Base-by-base conservation (phyloP, 768 basidiomycete genomes). In the Paxillus rubicundulus region DNA sequence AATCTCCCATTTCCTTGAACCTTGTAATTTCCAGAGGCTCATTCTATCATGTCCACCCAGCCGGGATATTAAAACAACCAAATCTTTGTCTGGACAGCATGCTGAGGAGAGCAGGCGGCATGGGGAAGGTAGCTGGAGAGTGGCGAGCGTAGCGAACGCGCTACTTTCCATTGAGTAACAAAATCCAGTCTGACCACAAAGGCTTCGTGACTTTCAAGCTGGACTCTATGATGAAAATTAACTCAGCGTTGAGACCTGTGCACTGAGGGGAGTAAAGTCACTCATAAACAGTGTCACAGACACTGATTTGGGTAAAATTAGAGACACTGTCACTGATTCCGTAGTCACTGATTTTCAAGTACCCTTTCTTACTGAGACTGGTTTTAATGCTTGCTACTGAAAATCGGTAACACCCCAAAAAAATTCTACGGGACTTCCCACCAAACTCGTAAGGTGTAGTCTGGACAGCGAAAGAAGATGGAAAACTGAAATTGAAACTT, bases 71-170 rank as follows among this genome's bases (percentile, higher is more conserved):
- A 90, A 71, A 24, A 85, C 73, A 4, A 91, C 70, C 38, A 92
- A 74, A 68, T 92, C 90, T 67, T 92, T 92, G 72, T 92, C 90
- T 9, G 89, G 89, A 66, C 90, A 90, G 61, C 89, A 91, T 43
- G 89, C 82, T 18, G 83, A 78, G 9, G 73, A 52, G 21, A 87
- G 69, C 28, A 91, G 60, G 37, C 85, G 81, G 49, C 80, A 80
- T 28, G 80, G 72, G 7, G 80, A 72, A 6, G 85, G 80, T 12
- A 89, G 69, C 39, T 76, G 77, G 28, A 87, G 65, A 30, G 74
- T 76, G 20, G 82, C 81, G 49, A 90, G 73, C 28, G 81, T 62
- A 39, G 68, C 71, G 61, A 86, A 86, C 2, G 81, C 74, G 48
- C 75, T 77, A 37, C 63, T 54, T 47, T 74, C 70, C 76, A 79